A percentile compares a stretch with the other conserved stretches of the same genome.
phyloP scores from a whole-genome alignment of 1,284 basidiomycete species.

The Xanthoconium separans region DNA sequence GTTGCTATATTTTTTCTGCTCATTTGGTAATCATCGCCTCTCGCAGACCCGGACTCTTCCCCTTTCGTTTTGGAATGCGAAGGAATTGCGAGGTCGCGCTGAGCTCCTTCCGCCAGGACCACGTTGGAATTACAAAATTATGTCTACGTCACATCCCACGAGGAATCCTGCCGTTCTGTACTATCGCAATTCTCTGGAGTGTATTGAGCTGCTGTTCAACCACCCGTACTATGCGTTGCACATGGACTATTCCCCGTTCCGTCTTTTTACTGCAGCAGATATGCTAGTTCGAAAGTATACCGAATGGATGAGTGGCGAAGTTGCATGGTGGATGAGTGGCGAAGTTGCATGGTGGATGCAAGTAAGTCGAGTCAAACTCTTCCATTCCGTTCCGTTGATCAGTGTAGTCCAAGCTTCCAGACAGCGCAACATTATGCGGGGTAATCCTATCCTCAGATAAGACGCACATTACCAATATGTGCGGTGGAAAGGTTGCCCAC shows the following conservation, averaged over 20 bases:
- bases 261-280: neutral
- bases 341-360: neutral
- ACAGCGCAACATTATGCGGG: slow-evolving; percentile 5
- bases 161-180: neutral
- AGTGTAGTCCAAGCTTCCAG: neutral
- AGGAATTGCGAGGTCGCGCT: neutral
- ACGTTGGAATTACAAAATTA: neutral
- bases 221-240: neutral
- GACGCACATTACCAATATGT: slow-evolving; percentile 28
- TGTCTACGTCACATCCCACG: neutral
- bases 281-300: neutral
- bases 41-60: neutral
- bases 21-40: neutral
- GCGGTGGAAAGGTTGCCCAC: slow-evolving; percentile 20
- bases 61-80: neutral
- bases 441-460: slow-evolving; percentile 35
- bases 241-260: neutral
- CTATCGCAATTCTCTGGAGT: neutral
- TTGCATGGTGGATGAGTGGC: no score
- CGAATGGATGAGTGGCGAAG: neutral
- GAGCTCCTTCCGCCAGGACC: neutral
- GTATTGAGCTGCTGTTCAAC: neutral
- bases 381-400: neutral
- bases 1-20: neutral
- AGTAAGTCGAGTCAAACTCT: neutral